Conservation (phyloP, 176 grass and related monocot genomes). For the Rhynchospora breviuscula region DNA sequence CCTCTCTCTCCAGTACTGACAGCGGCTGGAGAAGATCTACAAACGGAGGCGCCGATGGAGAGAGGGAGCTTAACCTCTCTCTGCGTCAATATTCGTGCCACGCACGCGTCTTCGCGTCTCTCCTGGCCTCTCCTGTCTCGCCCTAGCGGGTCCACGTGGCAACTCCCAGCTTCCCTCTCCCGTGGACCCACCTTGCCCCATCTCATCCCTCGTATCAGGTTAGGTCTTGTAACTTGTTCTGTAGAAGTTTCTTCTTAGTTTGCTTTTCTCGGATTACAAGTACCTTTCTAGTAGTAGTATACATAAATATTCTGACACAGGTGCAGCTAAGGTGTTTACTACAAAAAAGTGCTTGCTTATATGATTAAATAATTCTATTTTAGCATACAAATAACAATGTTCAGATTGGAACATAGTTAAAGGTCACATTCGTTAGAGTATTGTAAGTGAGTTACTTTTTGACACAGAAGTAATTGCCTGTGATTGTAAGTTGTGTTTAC, state of each 20-base stretch:
- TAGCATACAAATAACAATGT: neutral
- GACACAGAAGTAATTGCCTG: neutral
- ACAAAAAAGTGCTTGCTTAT: neutral
- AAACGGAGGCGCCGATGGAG: neutral
- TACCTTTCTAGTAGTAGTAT: neutral
- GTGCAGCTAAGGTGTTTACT: neutral
- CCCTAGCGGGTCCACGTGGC: neutral
- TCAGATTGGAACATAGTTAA: neutral
- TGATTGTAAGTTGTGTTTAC: neutral
- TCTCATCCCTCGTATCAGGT: conserved; percentile 10
- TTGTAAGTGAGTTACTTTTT: neutral
- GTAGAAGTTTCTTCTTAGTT: neutral
- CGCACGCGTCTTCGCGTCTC: neutral
- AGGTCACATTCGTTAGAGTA: neutral
- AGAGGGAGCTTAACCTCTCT: conserved; percentile 22
- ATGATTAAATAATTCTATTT: neutral
- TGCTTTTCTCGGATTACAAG: neutral
- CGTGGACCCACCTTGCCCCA: neutral
- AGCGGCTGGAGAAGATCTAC: neutral
- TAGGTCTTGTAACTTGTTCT: neutral
- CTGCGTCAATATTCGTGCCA: conserved; percentile 5
- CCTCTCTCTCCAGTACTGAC: neutral
- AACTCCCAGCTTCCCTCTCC: neutral
- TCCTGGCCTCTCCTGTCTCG: neutral
- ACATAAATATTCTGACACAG: neutral